Conservation (phyloP, 2,329 filamentous ascomycete species). For the Epichloe gansuensis region DNA sequence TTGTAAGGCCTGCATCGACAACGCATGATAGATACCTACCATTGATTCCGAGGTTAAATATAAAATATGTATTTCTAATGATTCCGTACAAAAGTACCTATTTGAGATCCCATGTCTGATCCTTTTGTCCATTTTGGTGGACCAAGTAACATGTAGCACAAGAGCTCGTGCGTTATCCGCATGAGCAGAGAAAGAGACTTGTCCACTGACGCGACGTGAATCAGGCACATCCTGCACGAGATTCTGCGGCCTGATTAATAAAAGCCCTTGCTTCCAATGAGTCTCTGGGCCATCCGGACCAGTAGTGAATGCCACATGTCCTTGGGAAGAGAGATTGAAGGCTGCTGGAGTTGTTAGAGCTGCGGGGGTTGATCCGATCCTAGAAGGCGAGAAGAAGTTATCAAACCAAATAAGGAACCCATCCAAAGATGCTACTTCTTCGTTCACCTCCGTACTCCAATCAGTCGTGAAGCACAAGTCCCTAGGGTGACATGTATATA, state of each 20-base stretch:
- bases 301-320: slow-evolving; percentile 77
- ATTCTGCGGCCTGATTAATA: slow-evolving; percentile 53
- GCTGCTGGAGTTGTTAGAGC: slow-evolving; percentile 45
- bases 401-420: slow-evolving; percentile 92
- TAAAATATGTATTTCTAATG: too few species aligned
- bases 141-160: slow-evolving; percentile 53
- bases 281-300: slow-evolving; percentile 66
- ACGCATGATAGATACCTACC: neutral
- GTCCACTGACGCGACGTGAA: slow-evolving; percentile 49
- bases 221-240: slow-evolving; percentile 33
- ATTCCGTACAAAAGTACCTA: slow-evolving; percentile 14
- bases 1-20: slow-evolving; percentile 27
- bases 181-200: slow-evolving; percentile 58
- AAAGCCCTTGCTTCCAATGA: slow-evolving; percentile 81
- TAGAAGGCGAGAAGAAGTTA: slow-evolving; percentile 68
- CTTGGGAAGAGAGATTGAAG: slow-evolving; percentile 44
- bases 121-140: slow-evolving; percentile 28
- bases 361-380: slow-evolving; percentile 35
- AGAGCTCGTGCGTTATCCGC: slow-evolving; percentile 58
- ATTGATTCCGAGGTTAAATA: neutral
- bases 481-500: slow-evolving; percentile 58
- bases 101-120: slow-evolving; percentile 40
- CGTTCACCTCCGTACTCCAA: slow-evolving; percentile 50
- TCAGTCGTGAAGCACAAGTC: slow-evolving; percentile 65
- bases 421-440: slow-evolving; percentile 59